phyloP scores from a whole-genome alignment of 257 asterid genomes.

The Solanum tacnaense region DNA sequence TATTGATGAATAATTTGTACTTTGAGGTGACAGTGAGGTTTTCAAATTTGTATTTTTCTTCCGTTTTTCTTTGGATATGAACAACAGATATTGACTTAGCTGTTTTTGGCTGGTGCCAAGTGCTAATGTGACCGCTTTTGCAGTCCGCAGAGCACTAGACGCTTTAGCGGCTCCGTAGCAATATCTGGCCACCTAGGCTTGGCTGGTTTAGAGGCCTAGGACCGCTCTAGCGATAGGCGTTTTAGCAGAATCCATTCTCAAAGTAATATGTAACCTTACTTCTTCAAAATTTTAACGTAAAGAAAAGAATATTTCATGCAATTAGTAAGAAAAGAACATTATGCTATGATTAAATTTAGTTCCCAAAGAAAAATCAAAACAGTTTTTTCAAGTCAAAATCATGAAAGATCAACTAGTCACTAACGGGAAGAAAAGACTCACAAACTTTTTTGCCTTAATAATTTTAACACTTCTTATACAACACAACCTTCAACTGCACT shows the following conservation, averaged over 20 bases:
- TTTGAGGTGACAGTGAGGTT: no score
- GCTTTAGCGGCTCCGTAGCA: neutral
- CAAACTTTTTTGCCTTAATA: neutral
- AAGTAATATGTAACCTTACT: neutral
- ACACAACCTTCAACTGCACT: slow-evolving; percentile 8
- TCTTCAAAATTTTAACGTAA: neutral
- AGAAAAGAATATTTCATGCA: neutral
- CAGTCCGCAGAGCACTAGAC: neutral
- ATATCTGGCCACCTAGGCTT: no score
- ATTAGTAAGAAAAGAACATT: neutral
- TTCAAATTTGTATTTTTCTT: no score
- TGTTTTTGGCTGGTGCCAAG: neutral
- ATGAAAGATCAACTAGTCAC: neutral
- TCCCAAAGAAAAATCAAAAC: neutral
- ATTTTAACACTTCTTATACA: neutral
- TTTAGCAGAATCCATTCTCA: neutral
- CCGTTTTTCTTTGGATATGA: no score
- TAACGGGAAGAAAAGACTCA: neutral
- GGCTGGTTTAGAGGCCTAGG: no score
- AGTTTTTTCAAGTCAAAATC: neutral
- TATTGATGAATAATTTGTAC: no score
- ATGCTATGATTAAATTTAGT: neutral
- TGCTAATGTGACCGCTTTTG: neutral
- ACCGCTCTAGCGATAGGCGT: neutral
- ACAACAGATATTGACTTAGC: neutral